Percentiles rank a stretch among this genome's conserved stretches.
phyloP scores from a whole-genome alignment of 352 stramenopile genomes.

The Phytopythium delawarense region DNA sequence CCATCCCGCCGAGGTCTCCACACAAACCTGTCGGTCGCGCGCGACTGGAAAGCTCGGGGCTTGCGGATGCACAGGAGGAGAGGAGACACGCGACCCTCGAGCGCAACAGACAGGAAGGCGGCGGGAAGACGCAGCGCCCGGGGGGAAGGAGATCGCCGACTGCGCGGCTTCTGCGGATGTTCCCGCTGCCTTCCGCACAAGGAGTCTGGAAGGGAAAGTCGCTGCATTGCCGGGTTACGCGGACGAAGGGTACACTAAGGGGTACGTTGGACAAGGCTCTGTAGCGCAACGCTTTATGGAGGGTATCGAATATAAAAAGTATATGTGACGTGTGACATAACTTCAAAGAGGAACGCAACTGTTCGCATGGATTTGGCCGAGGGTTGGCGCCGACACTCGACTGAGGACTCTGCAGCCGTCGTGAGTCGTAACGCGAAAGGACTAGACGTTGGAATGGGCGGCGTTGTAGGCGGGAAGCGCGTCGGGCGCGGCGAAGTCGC shows the following conservation, averaged over 20 bases:
- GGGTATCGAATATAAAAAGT: no score
- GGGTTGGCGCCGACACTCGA: no score
- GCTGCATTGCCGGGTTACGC: no score
- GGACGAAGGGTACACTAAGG: no score
- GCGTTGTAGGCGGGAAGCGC: conserved; percentile 22
- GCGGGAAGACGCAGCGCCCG: neutral
- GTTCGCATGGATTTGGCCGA: no score
- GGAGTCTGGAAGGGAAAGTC: no score
- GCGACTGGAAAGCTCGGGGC: neutral
- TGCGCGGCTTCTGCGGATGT: neutral
- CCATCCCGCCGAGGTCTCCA: conserved; percentile 22
- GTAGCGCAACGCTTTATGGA: no score
- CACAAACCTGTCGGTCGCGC: neutral
- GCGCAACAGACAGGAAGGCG: neutral
- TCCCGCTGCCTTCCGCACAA: neutral
- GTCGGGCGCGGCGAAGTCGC: conserved; percentile 34
- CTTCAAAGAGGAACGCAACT: no score
- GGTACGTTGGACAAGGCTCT: no score
- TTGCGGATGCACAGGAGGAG: neutral
- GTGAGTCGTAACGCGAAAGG: no score
- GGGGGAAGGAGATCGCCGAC: neutral
- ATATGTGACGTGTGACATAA: no score
- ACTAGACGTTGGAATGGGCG: neutral
- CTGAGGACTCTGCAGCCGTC: no score
- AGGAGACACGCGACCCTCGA: neutral